Percentiles rank a stretch among this genome's conserved stretches.
Evolutionary conservation across 495 filamentous ascomycete genomes (phyloP).

Genomic region (Trichoderma reesei): DNA sequence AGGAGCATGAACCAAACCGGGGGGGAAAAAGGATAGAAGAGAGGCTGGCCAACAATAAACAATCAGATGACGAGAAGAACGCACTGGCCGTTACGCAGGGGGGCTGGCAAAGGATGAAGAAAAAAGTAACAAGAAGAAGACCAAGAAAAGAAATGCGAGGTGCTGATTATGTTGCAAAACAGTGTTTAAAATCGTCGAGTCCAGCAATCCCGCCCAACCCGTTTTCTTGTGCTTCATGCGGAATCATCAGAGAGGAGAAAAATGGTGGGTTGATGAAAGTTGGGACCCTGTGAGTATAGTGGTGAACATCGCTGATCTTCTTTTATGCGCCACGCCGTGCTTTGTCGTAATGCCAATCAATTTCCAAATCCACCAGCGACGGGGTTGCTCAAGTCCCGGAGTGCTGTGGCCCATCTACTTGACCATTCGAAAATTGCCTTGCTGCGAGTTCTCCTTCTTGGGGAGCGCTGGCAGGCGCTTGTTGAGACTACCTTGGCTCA

Average conservation of each 20-base stretch:
- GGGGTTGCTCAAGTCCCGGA: neutral
- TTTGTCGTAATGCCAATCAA: constrained; percentile 8
- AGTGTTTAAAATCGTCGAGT: constrained; percentile 6
- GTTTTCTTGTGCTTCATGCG: constrained; percentile 7
- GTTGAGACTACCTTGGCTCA: constrained; percentile 9
- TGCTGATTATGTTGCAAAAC: constrained; percentile 9
- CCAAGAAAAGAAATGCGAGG: neutral
- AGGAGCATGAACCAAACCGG: neutral
- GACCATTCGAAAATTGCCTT: constrained; percentile 1
- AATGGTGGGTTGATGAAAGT: neutral
- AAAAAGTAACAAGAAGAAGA: neutral
- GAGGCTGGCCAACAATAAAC: neutral
- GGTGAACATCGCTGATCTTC: constrained; percentile 9
- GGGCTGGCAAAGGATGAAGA: neutral
- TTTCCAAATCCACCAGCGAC: constrained; percentile 1
- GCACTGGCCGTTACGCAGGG: neutral
- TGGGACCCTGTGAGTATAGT: neutral
- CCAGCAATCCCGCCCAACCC: constrained; percentile 1
- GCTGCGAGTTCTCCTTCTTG: neutral
- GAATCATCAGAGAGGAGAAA: constrained; percentile 1
- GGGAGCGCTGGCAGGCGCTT: constrained; percentile 11
- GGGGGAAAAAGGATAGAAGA: neutral
- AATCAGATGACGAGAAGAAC: neutral
- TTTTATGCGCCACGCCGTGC: constrained; percentile 8
- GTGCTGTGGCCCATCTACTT: neutral